Conservation (phyloP, 306 rosid genomes). For the Aeschynomene evenia region DNA sequence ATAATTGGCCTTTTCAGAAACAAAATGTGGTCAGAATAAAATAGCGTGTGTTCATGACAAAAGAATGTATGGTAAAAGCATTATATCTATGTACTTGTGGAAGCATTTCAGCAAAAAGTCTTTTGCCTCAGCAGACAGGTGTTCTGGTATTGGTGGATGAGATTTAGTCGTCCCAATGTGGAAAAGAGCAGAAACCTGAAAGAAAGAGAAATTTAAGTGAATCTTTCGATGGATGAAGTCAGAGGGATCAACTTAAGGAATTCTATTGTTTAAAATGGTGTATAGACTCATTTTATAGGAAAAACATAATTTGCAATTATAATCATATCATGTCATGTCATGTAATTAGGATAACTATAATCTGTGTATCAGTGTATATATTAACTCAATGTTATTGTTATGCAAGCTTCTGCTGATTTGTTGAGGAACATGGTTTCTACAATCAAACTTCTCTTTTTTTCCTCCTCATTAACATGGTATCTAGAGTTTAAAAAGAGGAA, state of each 20-base stretch:
- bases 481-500: background rate
- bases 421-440: background rate
- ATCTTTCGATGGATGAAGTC: conserved; percentile 1
- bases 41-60: background rate
- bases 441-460: background rate
- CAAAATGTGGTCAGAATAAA: conserved; percentile 13
- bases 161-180: conserved; percentile 89
- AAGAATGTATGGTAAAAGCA: conserved; percentile 15
- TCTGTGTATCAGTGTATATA: no score
- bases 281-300: background rate
- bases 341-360: no score
- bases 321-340: no score
- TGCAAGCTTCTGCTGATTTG: background rate
- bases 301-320: no score
- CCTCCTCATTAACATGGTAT: background rate
- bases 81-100: conserved; percentile 57
- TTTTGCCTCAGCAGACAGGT: conserved; percentile 80
- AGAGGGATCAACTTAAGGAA: conserved; percentile 1
- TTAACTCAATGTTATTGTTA: background rate
- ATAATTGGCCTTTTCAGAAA: conserved; percentile 19
- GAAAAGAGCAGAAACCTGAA: conserved; percentile 88
- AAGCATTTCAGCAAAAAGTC: conserved; percentile 85
- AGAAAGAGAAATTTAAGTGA: conserved; percentile 32
- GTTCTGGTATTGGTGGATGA: conserved; percentile 96
- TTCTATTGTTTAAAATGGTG: background rate